Base-by-base conservation (phyloP, 1,284 basidiomycete genomes). In the Apiotrichum mycotoxinovorans region DNA sequence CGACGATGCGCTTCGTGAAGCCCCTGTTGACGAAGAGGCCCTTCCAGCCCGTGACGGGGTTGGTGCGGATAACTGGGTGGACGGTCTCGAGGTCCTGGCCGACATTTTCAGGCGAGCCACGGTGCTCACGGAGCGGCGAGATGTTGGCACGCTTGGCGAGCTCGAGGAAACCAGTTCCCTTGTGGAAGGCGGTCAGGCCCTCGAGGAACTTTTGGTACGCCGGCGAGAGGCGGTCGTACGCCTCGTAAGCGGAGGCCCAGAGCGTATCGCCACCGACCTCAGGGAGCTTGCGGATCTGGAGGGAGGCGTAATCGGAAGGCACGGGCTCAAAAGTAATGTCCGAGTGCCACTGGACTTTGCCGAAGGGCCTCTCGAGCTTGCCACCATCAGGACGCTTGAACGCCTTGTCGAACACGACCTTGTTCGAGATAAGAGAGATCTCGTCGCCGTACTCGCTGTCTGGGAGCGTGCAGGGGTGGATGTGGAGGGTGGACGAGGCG, bases 1-100 rank as follows among this genome's bases (percentile, higher is more conserved):
- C 85, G 43, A 83, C 72, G 66, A 88, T 85, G 35, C 81, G 80
- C 61, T 79, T 82, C 2, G 85, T 87, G 76, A 88, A 88, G 1
- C 60, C 77, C 43, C 70, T 66, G 78, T 87, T 87, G 54, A 87
- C 84, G 65, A 84, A 89, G 63, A 89, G 71, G 54, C 82, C 84
- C 81, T 90, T 89, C 85, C 85, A 89, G 11, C 87, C 87, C 0
- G 88, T 90, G 1, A 81, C 83, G n/a, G 87, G 68, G 56, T 71
- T 66, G 23, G 65, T 65, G 35, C 74, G 56, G 41, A 71, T 61
- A 23, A 76, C 65, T 25, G 74, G 88, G 70, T 89, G 85, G 18
- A 88, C 84, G 30, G 87, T 82, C 14, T 76, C 77, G 38, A 89
- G 76, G 40, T 80, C 74, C 42, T 79, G 77, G 20, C 86, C 86